Conservation (phyloP, 2,329 filamentous ascomycete genomes). For the Colletotrichum graminicola region DNA sequence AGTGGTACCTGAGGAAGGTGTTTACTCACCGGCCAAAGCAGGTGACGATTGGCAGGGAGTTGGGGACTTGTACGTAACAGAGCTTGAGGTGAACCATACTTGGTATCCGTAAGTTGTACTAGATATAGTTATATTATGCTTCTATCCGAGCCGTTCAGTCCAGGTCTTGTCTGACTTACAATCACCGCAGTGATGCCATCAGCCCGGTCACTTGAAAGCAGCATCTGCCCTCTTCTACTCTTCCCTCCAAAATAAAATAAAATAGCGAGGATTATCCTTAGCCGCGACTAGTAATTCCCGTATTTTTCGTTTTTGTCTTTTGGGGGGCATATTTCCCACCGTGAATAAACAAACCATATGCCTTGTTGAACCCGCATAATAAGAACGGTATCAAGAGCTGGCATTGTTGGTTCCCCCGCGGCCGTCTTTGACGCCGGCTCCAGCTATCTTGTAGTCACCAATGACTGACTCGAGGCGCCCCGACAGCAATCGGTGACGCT, state of each 20-base stretch:
- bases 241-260: not conserved
- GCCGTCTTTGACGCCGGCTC: constrained; percentile 14
- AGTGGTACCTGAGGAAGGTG: not conserved
- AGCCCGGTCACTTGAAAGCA: not conserved
- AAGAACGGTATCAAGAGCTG: not conserved
- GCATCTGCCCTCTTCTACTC: not conserved
- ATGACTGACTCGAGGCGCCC: constrained; percentile 80
- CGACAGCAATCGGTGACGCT: constrained; percentile 86
- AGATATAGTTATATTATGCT: not conserved
- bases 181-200: not conserved
- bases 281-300: no score
- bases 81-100: not conserved
- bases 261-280: not conserved
- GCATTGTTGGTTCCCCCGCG: constrained; percentile 42
- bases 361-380: not conserved
- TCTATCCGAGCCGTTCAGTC: not conserved
- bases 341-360: not conserved
- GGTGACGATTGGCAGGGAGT: not conserved
- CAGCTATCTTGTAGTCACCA: constrained; percentile 60
- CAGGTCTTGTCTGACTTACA: not conserved
- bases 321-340: not conserved
- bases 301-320: no score
- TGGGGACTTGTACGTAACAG: constrained; percentile 2
- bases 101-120: not conserved
- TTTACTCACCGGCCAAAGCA: not conserved